Percentiles rank a stretch among this genome's conserved stretches.
phyloP scores from a whole-genome alignment of 1,139 yeast species.

The Candida sanyaensis region DNA sequence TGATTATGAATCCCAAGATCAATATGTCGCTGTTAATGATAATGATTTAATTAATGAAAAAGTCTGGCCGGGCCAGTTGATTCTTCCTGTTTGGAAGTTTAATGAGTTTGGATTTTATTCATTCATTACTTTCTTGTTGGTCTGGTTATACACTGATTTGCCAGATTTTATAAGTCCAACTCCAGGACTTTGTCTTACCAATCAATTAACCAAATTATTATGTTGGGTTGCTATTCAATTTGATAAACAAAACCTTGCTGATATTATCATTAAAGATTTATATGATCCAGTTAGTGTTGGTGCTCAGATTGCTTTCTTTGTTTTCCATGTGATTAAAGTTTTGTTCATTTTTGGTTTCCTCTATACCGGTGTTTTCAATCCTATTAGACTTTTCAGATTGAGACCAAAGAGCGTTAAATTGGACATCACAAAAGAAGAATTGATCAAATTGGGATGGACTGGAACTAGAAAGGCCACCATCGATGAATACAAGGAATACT shows the following conservation, averaged over 20 bases:
- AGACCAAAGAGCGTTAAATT: constrained; percentile 29
- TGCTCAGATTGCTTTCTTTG: constrained; percentile 71
- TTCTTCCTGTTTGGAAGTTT: constrained; percentile 77
- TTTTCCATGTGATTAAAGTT: constrained; percentile 67
- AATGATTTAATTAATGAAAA: constrained; percentile 55
- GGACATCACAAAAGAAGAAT: constrained; percentile 53
- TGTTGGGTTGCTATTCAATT: constrained; percentile 33
- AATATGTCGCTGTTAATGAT: constrained; percentile 40
- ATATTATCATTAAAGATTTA: constrained; percentile 50
- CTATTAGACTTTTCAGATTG: constrained; percentile 41
- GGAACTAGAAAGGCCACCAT: constrained; percentile 76
- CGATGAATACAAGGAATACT: constrained; percentile 71
- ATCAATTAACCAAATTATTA: constrained; percentile 48
- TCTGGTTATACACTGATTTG: constrained; percentile 90
- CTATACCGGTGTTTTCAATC: constrained; percentile 77
- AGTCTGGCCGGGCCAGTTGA: constrained; percentile 88
- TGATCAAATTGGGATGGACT: constrained; percentile 85
- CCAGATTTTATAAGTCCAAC: constrained; percentile 90
- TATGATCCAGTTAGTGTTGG: constrained; percentile 35
- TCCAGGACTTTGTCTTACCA: constrained; percentile 86
- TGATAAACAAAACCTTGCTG: constrained; percentile 41
- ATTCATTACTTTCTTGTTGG: constrained; percentile 46
- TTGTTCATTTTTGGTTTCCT: constrained; percentile 57
- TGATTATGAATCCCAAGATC: constrained; percentile 54
- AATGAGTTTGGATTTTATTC: constrained; percentile 50